Base-by-base conservation (phyloP, 805 yeast genomes). In the Lipomyces oligophaga region DNA sequence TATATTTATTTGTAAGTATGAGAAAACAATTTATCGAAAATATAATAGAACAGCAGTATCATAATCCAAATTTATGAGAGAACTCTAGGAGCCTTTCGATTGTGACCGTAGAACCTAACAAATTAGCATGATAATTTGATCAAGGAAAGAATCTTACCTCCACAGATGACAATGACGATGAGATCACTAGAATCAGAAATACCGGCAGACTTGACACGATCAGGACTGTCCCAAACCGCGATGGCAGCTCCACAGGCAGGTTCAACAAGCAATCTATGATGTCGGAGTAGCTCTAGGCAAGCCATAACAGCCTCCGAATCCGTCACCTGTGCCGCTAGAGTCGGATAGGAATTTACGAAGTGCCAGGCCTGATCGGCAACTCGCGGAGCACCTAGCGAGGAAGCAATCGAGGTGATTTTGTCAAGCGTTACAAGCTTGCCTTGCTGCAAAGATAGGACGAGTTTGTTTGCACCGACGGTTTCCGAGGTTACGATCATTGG, bases 191-290 rank as follows among this genome's bases (percentile, higher is more conserved):
- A n/a, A n/a, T n/a, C 34, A 24, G 41, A 38, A 18, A 45, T 45
- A 5, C 10, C 5, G 2, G 4, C 27, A 16, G 46, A 15, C 6
- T 16, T 18, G 8, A 49, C 18, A 19, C 16, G 19, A 1, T 34
- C 38, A 15, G 18, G 19, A 15, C 22, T 18, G 19, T 25, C 34
- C 27, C 68, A 44, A 5, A 79, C 69, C 19, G 81, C 73, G 24
- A 82, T 61, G 0, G 85, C 77, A 1, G 84, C 84, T 3, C 86
- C 86, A 62, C 87, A 82, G 1, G 87, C 87, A 0, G 86, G 86
- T 60, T 82, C 87, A 0, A 80, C 76, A 20, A 78, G 64, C 37
- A 68, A 66, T 45, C 75, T 74, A 52, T 70, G 77, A 46, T 77
- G 78, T 2, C 68, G 59, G 5, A 79, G 75, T 56, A 73, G 79